These are phyloP conservation scores for Annona cherimola DNA, from an alignment of 164 flowering plant genomes.

Conservation along the genomic window DNA sequence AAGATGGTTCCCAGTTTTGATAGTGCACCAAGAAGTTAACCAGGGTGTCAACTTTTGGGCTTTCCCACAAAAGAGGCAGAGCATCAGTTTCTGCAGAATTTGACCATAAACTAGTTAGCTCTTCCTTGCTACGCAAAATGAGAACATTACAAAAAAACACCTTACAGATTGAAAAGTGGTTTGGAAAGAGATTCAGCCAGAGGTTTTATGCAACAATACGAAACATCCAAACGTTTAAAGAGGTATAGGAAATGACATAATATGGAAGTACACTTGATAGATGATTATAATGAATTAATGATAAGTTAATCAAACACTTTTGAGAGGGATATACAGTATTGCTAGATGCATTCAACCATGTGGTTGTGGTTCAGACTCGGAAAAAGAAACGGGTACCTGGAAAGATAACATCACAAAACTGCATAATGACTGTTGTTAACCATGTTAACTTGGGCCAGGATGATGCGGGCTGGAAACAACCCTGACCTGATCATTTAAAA, in stretches of 20 bases:
- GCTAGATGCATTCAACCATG: neutral
- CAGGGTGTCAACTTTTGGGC: slow-evolving; percentile 54
- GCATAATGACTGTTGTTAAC: too few species aligned
- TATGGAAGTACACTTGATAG: neutral
- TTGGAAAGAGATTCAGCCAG: neutral
- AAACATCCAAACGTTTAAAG: too few species aligned
- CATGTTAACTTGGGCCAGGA: too few species aligned
- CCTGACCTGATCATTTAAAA: too few species aligned
- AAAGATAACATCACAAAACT: too few species aligned
- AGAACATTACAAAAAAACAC: neutral
- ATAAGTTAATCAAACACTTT: neutral
- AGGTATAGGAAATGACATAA: neutral
- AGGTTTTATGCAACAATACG: too few species aligned
- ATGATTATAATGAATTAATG: too few species aligned
- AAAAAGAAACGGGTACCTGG: too few species aligned
- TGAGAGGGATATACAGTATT: neutral
- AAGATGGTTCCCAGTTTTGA: slow-evolving; percentile 78
- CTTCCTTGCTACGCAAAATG: neutral
- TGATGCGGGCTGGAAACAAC: too few species aligned
- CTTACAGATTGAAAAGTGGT: neutral
- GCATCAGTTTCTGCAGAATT: slow-evolving; percentile 37
- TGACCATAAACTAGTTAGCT: neutral
- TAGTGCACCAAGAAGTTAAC: slow-evolving; percentile 69
- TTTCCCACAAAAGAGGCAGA: slow-evolving; percentile 46
- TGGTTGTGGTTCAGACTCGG: neutral